Base-by-base conservation (phyloP, 106 monocot genomes). In the Ottelia alismoides region DNA sequence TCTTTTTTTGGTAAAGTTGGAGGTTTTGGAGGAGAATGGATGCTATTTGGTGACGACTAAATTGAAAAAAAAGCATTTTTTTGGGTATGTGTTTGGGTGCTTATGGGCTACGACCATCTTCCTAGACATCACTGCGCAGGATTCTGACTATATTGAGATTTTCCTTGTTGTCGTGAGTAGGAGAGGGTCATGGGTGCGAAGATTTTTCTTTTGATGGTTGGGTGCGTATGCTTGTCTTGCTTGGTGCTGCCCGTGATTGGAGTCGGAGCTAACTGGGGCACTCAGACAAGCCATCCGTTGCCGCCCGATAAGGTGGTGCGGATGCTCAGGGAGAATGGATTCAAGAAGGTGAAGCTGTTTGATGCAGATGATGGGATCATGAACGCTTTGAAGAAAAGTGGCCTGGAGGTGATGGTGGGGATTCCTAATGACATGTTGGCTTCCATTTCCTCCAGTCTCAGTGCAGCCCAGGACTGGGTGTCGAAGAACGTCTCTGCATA, bases 331-430 rank as follows among this genome's bases (percentile, higher is more conserved):
- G 80, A 77, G 21, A 77, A 80, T 20, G 77, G 81, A 25, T 45
- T 86, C 43, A 55, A 71, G 30, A 81, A 70, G 61, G 77, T 81
- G 67, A 86, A 86, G 77, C 53, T 86, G 23, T 86, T 86, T 32
- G 85, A 81, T 49, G 76, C 85, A 2, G 85, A 81, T 28, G 76
- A 81, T 12, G 62, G 46, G 12, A 51, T 60, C 27, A 44, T 86
- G 57, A 54, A 52, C 28, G 72, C 81, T 6, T 61, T 86, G 0
- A 64, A 51, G n/a, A 67, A 71, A 46, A 65, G 45, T 20, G 71
- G 81, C 32, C 65, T 86, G 10, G 69, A 86, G 64, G 85, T 81
- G 55, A 86, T 86, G 81, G 77, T 86, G 22, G 81, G 85, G 2
- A 77, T 86, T 30, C 85, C 77, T 1, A 81, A 86, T 22, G 81